Conservation (phyloP, 345 rosid species). For the Corchorus olitorius region DNA sequence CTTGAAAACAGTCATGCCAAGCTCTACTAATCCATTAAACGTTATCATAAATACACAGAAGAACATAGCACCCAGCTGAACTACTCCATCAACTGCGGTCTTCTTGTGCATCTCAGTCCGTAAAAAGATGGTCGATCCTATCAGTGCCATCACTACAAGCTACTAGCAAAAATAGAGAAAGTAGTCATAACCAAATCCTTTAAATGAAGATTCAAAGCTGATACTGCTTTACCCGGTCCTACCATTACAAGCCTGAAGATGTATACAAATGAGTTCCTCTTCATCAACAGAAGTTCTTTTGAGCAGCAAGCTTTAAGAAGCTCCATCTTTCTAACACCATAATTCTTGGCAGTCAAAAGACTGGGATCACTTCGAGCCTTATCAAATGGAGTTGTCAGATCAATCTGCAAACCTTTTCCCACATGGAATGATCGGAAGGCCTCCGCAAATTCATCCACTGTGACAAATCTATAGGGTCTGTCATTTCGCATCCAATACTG, state of each 20-base stretch:
- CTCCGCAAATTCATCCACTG: constrained; percentile 60
- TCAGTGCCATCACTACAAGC: constrained; percentile 46
- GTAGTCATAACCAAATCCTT: constrained; percentile 12
- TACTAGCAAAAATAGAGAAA: constrained; percentile 19
- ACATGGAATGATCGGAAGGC: constrained; percentile 64
- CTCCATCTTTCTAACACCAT: constrained; percentile 60
- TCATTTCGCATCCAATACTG: constrained; percentile 66
- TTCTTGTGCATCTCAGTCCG: constrained; percentile 60
- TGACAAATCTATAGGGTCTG: constrained; percentile 58
- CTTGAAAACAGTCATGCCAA: constrained; percentile 65
- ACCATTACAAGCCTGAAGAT: constrained; percentile 69
- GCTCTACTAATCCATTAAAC: constrained; percentile 73
- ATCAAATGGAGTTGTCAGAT: constrained; percentile 57
- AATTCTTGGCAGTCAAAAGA: constrained; percentile 55
- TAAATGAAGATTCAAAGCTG: constrained; percentile 7
- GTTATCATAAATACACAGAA: constrained; percentile 47
- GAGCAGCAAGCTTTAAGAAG: constrained; percentile 57
- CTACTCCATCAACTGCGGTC: constrained; percentile 45
- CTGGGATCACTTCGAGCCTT: constrained; percentile 61
- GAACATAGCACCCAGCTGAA: constrained; percentile 66
- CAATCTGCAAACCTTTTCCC: constrained; percentile 48
- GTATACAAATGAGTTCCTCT: constrained; percentile 77
- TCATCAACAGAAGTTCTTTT: constrained; percentile 71
- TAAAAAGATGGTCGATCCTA: constrained; percentile 52
- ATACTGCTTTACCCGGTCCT: background rate